Conservation (phyloP, 257 asterid genomes). For the Linderniella brevidens region DNA sequence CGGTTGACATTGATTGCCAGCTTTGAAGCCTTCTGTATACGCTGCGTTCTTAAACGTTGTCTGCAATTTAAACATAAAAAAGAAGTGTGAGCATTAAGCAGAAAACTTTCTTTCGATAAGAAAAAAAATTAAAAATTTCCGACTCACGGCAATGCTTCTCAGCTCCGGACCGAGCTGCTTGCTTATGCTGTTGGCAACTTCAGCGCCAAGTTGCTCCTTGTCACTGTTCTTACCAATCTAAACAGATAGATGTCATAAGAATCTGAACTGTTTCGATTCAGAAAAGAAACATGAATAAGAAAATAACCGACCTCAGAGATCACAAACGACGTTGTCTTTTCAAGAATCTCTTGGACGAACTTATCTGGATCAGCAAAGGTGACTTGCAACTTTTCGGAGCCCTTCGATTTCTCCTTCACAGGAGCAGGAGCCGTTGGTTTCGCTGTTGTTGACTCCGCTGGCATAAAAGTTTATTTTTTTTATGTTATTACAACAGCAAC, state of each 20-base stretch:
- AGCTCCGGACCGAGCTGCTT: slow-evolving; percentile 42
- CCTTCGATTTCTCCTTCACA: slow-evolving; percentile 26
- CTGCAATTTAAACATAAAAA: slow-evolving; percentile 22
- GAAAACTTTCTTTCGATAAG: background rate
- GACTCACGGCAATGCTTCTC: slow-evolving; percentile 49
- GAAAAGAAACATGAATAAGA: background rate
- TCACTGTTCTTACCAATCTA: slow-evolving; percentile 31
- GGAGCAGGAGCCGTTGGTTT: slow-evolving; percentile 26
- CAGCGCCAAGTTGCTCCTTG: slow-evolving; percentile 26
- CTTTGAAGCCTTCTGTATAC: slow-evolving; percentile 70
- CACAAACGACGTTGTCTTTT: slow-evolving; percentile 29
- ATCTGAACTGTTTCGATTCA: background rate
- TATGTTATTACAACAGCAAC: no score
- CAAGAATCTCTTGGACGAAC: slow-evolving; percentile 57
- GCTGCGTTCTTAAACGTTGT: slow-evolving; percentile 63
- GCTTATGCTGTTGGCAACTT: slow-evolving; percentile 21
- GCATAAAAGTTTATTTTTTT: slow-evolving; percentile 8
- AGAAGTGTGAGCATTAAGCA: background rate
- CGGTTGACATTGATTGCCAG: slow-evolving; percentile 29
- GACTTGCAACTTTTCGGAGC: slow-evolving; percentile 12
- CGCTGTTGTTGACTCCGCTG: slow-evolving; percentile 18
- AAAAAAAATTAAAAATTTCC: slow-evolving; percentile 2
- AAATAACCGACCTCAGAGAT: slow-evolving; percentile 43
- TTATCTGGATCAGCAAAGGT: slow-evolving; percentile 42
- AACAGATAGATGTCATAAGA: slow-evolving; percentile 13